Evolutionary conservation across 495 filamentous ascomycete genomes (phyloP), one percentile per base, ranked within the genome.

Genomic region (Podospora pseudocomata): DNA sequence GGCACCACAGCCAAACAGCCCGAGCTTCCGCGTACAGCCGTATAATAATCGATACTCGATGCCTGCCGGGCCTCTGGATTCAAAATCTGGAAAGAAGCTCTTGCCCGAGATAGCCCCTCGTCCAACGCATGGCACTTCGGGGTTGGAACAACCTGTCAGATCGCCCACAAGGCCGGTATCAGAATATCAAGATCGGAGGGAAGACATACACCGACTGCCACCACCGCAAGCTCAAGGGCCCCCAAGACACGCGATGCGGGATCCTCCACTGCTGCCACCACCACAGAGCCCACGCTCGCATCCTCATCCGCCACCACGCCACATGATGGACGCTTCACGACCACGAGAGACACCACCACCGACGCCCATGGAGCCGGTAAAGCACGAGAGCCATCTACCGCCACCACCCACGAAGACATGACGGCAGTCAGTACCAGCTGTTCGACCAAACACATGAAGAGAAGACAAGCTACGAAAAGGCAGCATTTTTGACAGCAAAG

Each of bases 1-100:
- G 13, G 66, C 69, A 13, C 68, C 72, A 55, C 73, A 72, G 23
- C 74, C 73, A 16, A 67, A 71, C 59, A 74, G 72, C 63, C 74
- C 74, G 15, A 67, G 64, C 15, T 57, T 67, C 55, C 62, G 26
- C 0, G 15, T 27, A 0, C 65, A 53, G 4, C 30, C 57, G 3
- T 49, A 49, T 49, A 39, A 64, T 9, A 63, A 32, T 6, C 30
- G 53, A 39, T 6, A 56, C 20, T 30, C 66, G 30, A 39, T 27
- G 32, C 66, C 64, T 4, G 34, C 16, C 39, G 39, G 39, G 3
- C 13, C 19, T 1, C 61, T 59, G 18, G 67, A 68, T 20, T 27
- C 59, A 6, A 66, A 63, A 53, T 11, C 15, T 5, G 39, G 55
- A 7, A 68, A 65, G 44, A 71, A 67, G 44, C 44, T 34, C 20